Base-by-base conservation (phyloP, 768 basidiomycete genomes). In the Hypholoma sublateritium region DNA sequence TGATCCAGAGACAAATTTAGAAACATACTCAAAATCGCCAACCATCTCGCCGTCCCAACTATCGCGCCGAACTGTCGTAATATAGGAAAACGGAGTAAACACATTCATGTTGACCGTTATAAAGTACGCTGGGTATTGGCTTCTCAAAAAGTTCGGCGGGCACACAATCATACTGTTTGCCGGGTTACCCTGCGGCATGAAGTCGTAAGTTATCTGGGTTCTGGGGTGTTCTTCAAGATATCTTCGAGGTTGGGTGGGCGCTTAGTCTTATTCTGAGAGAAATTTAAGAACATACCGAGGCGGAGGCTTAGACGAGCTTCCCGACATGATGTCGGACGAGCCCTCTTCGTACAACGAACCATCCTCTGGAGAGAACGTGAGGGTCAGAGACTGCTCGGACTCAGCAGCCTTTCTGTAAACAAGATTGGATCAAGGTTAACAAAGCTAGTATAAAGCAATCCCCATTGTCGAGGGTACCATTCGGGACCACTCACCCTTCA, bases 91-190 rank as follows among this genome's bases (percentile, higher is more conserved):
- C 1, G 80, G 80, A 4, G 76, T 78, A 59, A 81, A 81, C 60
- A 78, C 79, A 62, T 81, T 80, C 69, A 79, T 66, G 52, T 69
- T 74, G 21, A 81, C 78, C 13, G 75, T 72, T 21, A 82, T 77
- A 53, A 75, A 76, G 46, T 80, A 80, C 14, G 75, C 68, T 3
- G 71, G 70, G 24, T 72, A 69, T n/a, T 67, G 60, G 51, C 61
- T 25, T 64, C 48, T 61, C 62, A 67, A 14, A 66, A 62, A 43
- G 21, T 52, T 59, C 36, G 75, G 74, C 35, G 73, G 67, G 9
- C 67, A 63, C 39, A 78, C 63, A 3, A 73, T 63, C 77, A 78
- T 79, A 43, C 70, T 70, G 53, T 77, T 78, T 4, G 70, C 65
- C 7, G 70, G 70, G n/a, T 59, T 64, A 8, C 54, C 63, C 56